A percentile compares a stretch with the other conserved stretches of the same genome.
Evolutionary conservation across 2,329 filamentous ascomycete species (phyloP).

Genomic region (Davidsoniella eucalypti): DNA sequence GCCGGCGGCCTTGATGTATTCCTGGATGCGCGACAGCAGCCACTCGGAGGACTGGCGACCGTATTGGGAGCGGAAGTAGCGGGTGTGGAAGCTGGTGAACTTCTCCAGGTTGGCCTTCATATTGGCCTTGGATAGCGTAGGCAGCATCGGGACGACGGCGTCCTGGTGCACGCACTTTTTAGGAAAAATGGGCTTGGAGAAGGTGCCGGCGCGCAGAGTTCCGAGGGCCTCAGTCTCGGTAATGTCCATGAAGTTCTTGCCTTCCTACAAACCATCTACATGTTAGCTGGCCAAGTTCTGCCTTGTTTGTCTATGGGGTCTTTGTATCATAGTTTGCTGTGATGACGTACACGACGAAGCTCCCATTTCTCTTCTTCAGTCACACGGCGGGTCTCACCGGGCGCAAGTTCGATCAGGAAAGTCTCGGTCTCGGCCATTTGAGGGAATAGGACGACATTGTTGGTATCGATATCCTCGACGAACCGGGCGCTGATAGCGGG

Average conservation of each 20-base stretch:
- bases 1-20: constrained; percentile 54
- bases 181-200: constrained; percentile 41
- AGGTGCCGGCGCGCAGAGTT: constrained; percentile 18
- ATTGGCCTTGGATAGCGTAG: constrained; percentile 54
- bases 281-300: not conserved
- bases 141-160: constrained; percentile 49
- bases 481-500: constrained; percentile 40
- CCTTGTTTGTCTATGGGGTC: not conserved
- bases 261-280: constrained; percentile 36
- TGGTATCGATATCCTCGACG: constrained; percentile 33
- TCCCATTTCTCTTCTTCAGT: constrained; percentile 94
- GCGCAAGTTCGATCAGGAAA: constrained; percentile 70
- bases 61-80: constrained; percentile 65
- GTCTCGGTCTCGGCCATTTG: constrained; percentile 30
- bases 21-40: constrained; percentile 60
- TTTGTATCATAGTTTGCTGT: constrained; percentile 2
- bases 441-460: constrained; percentile 33
- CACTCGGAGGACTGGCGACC: constrained; percentile 77
- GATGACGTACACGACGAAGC: constrained; percentile 52
- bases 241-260: constrained; percentile 86
- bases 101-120: constrained; percentile 66
- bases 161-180: constrained; percentile 46
- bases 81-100: constrained; percentile 63
- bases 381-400: constrained; percentile 69
- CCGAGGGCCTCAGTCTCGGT: constrained; percentile 51